phyloP scores from a whole-genome alignment of 805 yeast genomes.

The Teunomyces pallodes region DNA sequence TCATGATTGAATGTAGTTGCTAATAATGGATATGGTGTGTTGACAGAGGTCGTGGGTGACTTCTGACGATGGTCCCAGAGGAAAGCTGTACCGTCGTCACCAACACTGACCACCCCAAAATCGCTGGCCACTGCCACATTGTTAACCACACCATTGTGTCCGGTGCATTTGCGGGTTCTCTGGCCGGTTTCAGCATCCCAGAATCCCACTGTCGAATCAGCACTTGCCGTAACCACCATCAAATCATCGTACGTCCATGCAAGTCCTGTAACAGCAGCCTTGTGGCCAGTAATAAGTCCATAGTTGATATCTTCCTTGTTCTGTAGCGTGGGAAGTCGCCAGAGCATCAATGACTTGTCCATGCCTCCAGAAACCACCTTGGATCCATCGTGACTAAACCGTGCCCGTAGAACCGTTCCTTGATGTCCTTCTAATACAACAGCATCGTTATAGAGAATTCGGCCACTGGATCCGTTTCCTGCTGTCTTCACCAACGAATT shows the following conservation, averaged over 20 bases:
- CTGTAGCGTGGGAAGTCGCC: constrained; percentile 38
- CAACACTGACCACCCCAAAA: constrained; percentile 44
- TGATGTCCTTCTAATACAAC: constrained; percentile 50
- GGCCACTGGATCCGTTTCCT: constrained; percentile 6
- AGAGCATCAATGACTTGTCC: constrained; percentile 50
- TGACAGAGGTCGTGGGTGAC: constrained; percentile 33
- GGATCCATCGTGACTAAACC: constrained; percentile 52
- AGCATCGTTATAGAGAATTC: constrained; percentile 22
- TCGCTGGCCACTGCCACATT: constrained; percentile 41
- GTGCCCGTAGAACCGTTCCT: constrained; percentile 51
- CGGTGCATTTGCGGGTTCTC: constrained; percentile 52
- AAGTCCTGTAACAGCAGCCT: constrained; percentile 61
- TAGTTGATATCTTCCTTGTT: constrained; percentile 28
- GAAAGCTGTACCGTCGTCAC: constrained; percentile 61
- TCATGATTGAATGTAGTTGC: constrained; percentile 37
- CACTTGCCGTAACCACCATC: constrained; percentile 49
- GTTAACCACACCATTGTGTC: constrained; percentile 55
- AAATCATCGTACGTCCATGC: constrained; percentile 51
- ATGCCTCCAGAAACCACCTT: constrained; percentile 60
- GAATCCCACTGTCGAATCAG: constrained; percentile 58
- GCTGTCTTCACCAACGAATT: not conserved
- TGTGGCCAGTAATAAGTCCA: constrained; percentile 54
- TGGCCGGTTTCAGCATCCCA: constrained; percentile 63
- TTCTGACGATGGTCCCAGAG: constrained; percentile 70
- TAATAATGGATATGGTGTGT: constrained; percentile 57